These are phyloP conservation scores for Spathaspora girioi DNA, from an alignment of 805 yeast genomes.

Conservation along the genomic window DNA sequence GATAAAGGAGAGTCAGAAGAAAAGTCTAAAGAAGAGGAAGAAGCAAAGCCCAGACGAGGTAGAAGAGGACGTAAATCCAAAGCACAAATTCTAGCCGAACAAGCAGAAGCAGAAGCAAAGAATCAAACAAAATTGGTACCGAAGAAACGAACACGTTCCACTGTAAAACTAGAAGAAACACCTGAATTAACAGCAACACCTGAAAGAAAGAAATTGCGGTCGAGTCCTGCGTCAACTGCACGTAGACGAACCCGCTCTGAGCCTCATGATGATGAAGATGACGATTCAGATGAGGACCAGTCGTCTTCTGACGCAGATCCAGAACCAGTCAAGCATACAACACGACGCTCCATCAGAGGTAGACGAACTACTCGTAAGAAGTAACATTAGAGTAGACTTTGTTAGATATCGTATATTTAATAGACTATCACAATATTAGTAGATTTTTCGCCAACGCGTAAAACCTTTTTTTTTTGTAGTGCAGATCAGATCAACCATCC, in stretches of 20 bases:
- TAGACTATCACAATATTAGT: background rate
- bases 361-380: conserved; percentile 2
- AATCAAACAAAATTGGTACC: background rate
- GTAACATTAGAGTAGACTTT: background rate
- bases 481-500: background rate
- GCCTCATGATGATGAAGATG: conserved; percentile 4
- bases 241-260: conserved; percentile 7
- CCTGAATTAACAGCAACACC: conserved; percentile 3
- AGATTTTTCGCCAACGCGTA: background rate
- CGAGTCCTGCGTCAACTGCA: background rate
- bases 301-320: background rate
- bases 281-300: conserved; percentile 6
- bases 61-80: conserved; percentile 14
- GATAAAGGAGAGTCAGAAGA: conserved; percentile 5
- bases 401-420: background rate
- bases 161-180: conserved; percentile 6
- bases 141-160: conserved; percentile 10
- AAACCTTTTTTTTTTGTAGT: background rate
- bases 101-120: conserved; percentile 2
- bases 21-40: conserved; percentile 1
- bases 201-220: background rate
- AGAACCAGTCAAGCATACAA: conserved; percentile 5
- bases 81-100: conserved; percentile 5
- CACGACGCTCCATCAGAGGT: conserved; percentile 6
- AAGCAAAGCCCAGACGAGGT: conserved; percentile 1